phyloP scores from a whole-genome alignment of 2,329 filamentous ascomycete species.

The Colletotrichum agaves region DNA sequence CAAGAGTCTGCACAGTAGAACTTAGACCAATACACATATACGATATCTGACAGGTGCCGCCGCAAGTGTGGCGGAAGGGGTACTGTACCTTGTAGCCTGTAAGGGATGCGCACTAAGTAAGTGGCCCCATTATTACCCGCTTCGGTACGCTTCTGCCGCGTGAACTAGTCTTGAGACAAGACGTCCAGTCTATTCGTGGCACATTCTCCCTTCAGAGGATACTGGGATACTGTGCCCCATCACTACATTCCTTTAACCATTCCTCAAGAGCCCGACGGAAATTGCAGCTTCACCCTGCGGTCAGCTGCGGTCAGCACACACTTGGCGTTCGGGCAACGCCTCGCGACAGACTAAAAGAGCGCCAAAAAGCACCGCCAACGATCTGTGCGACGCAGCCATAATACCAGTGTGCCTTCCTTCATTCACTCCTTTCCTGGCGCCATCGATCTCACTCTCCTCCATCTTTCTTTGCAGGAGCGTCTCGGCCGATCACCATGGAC shows the following conservation, averaged over 20 bases:
- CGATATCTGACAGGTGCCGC: too few relatives aligned
- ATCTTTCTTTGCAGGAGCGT: neutral
- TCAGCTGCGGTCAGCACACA: constrained; percentile 34
- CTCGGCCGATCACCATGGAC: constrained; percentile 20
- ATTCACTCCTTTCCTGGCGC: constrained; percentile 3
- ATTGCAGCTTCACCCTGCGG: constrained; percentile 35
- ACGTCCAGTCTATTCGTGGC: constrained; percentile 25
- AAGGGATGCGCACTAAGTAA: too few relatives aligned
- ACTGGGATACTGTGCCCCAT: constrained; percentile 26
- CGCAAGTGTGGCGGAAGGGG: too few relatives aligned
- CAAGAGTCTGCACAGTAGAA: too few relatives aligned
- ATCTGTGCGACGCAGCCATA: constrained; percentile 27
- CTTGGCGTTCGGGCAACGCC: constrained; percentile 32
- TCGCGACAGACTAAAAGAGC: constrained; percentile 31
- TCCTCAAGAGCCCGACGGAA: constrained; percentile 24
- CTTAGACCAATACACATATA: too few relatives aligned
- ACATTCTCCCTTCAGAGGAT: constrained; percentile 6
- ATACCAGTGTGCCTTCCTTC: constrained; percentile 32
- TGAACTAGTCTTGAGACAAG: constrained; percentile 9
- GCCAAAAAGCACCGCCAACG: constrained; percentile 11
- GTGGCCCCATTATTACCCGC: too few relatives aligned
- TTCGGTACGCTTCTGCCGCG: constrained; percentile 11
- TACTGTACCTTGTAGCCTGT: too few relatives aligned
- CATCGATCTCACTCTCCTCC: constrained; percentile 5
- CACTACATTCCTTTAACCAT: constrained; percentile 21